Percentiles rank a stretch among this genome's conserved stretches.
Evolutionary conservation across 192 early-diverging fungal species (phyloP).

Genomic region (Chytriomyces sp.): DNA sequence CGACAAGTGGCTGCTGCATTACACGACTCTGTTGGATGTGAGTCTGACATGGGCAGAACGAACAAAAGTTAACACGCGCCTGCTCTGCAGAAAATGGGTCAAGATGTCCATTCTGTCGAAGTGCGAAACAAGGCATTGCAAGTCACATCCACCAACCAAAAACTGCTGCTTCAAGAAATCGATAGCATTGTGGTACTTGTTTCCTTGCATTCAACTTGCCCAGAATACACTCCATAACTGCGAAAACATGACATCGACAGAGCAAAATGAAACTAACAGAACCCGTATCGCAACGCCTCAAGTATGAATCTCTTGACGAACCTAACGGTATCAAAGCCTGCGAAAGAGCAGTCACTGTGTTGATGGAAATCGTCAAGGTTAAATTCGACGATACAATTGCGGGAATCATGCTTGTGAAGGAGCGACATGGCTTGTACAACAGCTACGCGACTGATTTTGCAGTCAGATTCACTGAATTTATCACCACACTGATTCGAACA

Average conservation of each 20-base stretch:
- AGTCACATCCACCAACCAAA: constrained; percentile 87
- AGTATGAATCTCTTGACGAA: constrained; percentile 54
- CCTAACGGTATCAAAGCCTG: constrained; percentile 51
- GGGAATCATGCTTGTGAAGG: constrained; percentile 48
- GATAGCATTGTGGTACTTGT: constrained; percentile 73
- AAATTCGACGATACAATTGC: constrained; percentile 32
- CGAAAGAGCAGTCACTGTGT: constrained; percentile 38
- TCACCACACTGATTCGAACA: constrained; percentile 24
- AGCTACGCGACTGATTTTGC: constrained; percentile 55
- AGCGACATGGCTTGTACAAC: constrained; percentile 47
- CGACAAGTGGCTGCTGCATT: constrained; percentile 85
- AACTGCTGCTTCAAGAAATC: constrained; percentile 81
- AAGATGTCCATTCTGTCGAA: constrained; percentile 95
- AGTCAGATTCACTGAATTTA: constrained; percentile 46
- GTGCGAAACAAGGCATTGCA: constrained; percentile 89
- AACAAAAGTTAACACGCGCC: constrained; percentile 2
- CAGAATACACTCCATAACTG: neutral
- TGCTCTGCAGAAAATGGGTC: constrained; percentile 77
- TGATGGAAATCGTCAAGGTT: constrained; percentile 26
- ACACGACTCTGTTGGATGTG: constrained; percentile 85
- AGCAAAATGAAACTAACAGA: constrained; percentile 15
- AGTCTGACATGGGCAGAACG: too few species aligned
- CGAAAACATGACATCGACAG: neutral
- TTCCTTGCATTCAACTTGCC: neutral
- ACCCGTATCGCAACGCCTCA: constrained; percentile 23